Base-by-base conservation (phyloP, 2,329 filamentous ascomycete genomes). In the Paecilomyces variotii region DNA sequence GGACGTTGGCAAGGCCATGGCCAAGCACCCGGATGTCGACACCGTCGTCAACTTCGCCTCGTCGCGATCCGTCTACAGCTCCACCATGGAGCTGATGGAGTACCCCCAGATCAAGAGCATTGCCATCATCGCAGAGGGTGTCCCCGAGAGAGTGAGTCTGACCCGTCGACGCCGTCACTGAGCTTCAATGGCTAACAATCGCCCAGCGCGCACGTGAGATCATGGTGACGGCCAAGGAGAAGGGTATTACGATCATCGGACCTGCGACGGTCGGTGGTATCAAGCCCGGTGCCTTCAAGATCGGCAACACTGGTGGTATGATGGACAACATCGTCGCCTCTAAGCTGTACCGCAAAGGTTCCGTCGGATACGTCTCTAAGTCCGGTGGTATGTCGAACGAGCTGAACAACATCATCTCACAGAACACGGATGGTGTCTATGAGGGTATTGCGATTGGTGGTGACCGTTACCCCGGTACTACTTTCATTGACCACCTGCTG, bases 271-370 rank as follows among this genome's bases (percentile, higher is more conserved):
- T 99, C 63, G 94, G 94, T 86, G 94, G 94, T 72, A 97, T 99
- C 82, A 99, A 97, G 87, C 94, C 94, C 63, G 94, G 94, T 78
- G 90, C 90, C 77, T 99, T 93, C 89, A 99, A 97, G 87, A 99
- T 99, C 66, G 94, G 94, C 77, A 99, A 99, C 86, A 99, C 94
- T 71, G 94, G 94, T 85, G 94, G 94, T 79, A 99, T 99, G 94
- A 99, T 99, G 94, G 94, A 99, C 86, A 99, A 99, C 86, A 99
- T 99, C 72, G 94, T 99, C 65, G 91, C 94, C 69, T 97, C 94
- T 77, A 99, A 99, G 87, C 90, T 99, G 62, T 99, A 99, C 87
- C 93, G 94, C 80, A 94, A 94, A 82, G 94, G 94, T 70, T 97
- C 94, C 69, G 92, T 99, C 67, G 94, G 91, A 70, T 99, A 99